Base-by-base conservation (phyloP, 2,329 filamentous ascomycete genomes). In the Aspergillus glaucus region DNA sequence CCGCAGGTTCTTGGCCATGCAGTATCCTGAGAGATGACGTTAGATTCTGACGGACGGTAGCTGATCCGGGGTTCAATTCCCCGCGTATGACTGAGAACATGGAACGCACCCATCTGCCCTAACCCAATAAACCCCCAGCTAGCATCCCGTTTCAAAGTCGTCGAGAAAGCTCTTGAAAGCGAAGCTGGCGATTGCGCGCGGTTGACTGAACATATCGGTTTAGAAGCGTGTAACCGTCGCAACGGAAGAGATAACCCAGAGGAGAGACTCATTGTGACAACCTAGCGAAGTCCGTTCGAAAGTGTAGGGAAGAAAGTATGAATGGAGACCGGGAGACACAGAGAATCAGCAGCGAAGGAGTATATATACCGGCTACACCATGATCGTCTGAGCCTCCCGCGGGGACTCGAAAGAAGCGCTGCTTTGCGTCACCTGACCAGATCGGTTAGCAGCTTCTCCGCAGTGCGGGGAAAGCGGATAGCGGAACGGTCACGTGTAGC, bases 1-100 rank as follows among this genome's bases (percentile, higher is more conserved):
- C 57, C 84, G 78, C 4, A 88, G 73, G 59, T 87, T 88, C 64
- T 76, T 79, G 32, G 85, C 85, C 85, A 88, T 88, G 43, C 82
- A 80, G 56, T 82, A 87, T 43, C 85, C 84, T 86, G 37, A 37
- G 32, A 39, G 40, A 37, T 50, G n/a, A 28, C 46, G 41, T 47
- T 39, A 46, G 43, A 24, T 3, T 22, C 19, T 17, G 9, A 14
- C 26, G 5, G 5, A 30, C 10, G 10, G 26, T 21, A 9, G 8
- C 9, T 12, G 22, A 22, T 22, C 4, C 5, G 26, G 3, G 26
- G 8, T 4, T 4, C 26, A 30, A 30, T 30, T 12, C 3, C 26
- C 26, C 26, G 9, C 26, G 26, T 30, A 30, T 30, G 9, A 30
- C 5, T 30, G 10, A 26, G 10, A 30, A 10, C 26, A 30, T 12